Evolutionary conservation across 1,139 yeast genomes (phyloP).

Genomic region (Lodderomyces margitis): DNA sequence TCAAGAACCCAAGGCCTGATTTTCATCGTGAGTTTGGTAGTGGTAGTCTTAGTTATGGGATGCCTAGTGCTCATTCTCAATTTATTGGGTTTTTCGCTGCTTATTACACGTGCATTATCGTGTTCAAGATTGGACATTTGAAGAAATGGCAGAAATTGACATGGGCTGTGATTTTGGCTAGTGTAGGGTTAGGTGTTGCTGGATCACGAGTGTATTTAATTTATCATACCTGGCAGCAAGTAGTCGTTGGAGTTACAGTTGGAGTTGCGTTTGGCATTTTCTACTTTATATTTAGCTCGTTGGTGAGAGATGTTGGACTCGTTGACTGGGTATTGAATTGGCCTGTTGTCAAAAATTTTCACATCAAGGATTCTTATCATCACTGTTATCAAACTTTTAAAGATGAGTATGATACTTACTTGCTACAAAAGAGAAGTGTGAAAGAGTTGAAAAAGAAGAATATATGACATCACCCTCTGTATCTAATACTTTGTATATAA

Average conservation of each 20-base stretch:
- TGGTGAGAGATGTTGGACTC: constrained; percentile 58
- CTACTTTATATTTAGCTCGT: constrained; percentile 54
- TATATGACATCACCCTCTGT: not conserved
- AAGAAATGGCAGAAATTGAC: constrained; percentile 20
- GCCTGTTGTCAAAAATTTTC: constrained; percentile 43
- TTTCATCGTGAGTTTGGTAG: constrained; percentile 51
- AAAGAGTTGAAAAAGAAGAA: not conserved
- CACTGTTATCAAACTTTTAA: constrained; percentile 38
- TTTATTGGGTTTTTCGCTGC: constrained; percentile 85
- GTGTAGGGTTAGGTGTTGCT: constrained; percentile 52
- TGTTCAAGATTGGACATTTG: constrained; percentile 28
- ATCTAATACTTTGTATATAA: constrained; percentile 1
- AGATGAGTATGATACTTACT: constrained; percentile 30
- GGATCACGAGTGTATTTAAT: constrained; percentile 73
- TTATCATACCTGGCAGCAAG: constrained; percentile 77
- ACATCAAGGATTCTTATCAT: constrained; percentile 59
- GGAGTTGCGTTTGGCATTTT: constrained; percentile 60
- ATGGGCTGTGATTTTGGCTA: constrained; percentile 23
- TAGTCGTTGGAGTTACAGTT: constrained; percentile 63
- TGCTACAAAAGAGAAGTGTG: constrained; percentile 4
- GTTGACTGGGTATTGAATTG: constrained; percentile 57
- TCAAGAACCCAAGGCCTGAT: constrained; percentile 77
- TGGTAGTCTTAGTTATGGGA: constrained; percentile 69
- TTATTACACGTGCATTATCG: constrained; percentile 50
- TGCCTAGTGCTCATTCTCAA: constrained; percentile 98